A percentile compares a stretch with the other conserved stretches of the same genome.
These are phyloP conservation scores for Plasmopara viticola DNA, from an alignment of 352 stramenopile genomes.

Conservation along the genomic window DNA sequence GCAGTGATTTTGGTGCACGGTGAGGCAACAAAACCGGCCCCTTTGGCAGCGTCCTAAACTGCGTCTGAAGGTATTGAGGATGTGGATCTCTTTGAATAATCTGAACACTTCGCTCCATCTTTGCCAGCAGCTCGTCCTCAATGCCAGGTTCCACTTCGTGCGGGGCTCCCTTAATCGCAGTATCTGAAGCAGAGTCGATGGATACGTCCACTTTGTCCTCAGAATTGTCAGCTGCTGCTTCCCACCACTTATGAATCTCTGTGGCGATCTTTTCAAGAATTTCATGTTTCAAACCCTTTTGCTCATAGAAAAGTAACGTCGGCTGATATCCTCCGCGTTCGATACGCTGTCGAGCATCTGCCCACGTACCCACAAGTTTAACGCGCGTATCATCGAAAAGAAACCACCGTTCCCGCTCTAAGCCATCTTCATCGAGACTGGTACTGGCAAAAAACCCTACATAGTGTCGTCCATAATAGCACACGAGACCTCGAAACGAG, in stretches of 20 bases:
- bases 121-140: constrained; percentile 27
- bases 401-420: constrained; percentile 58
- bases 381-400: constrained; percentile 83
- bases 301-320: constrained; percentile 79
- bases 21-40: constrained; percentile 45
- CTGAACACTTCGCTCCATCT: constrained; percentile 29
- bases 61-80: constrained; percentile 5
- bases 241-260: constrained; percentile 76
- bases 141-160: constrained; percentile 25
- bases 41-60: constrained; percentile 20
- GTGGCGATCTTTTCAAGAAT: constrained; percentile 58
- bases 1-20: constrained; percentile 23
- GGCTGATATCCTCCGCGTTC: constrained; percentile 77
- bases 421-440: constrained; percentile 41
- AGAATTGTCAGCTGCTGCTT: constrained; percentile 34
- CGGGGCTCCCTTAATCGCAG: constrained; percentile 16
- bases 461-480: constrained; percentile 82
- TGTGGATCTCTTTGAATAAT: constrained; percentile 23
- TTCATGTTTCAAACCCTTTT: constrained; percentile 52
- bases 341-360: constrained; percentile 61
- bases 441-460: constrained; percentile 80
- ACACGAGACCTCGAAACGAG: constrained; percentile 74
- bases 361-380: constrained; percentile 67
- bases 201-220: constrained; percentile 10
- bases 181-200: constrained; percentile 9